A percentile compares a stretch with the other conserved stretches of the same genome.
Evolutionary conservation across 306 rosid genomes (phyloP).

Genomic region (Prunus fruticosa): DNA sequence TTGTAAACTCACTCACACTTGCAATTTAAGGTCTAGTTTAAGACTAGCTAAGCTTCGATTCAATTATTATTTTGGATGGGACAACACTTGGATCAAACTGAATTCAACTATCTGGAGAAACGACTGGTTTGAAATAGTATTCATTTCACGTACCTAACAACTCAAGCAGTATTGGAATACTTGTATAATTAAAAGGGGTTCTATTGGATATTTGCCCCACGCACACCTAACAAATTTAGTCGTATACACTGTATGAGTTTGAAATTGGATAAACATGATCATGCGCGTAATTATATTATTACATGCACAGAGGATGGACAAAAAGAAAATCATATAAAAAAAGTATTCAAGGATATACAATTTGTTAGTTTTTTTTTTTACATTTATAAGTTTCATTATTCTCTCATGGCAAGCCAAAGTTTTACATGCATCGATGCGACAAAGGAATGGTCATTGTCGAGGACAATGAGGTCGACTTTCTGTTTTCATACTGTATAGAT

Average conservation of each 20-base stretch:
- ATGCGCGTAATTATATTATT: neutral
- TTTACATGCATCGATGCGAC: conserved; percentile 28
- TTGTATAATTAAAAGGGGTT: neutral
- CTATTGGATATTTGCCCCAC: neutral
- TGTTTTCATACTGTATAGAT: neutral
- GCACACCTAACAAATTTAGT: neutral
- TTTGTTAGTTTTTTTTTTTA: neutral
- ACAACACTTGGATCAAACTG: neutral
- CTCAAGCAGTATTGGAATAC: neutral
- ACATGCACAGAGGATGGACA: neutral
- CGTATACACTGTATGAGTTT: neutral
- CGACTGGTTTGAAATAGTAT: too few relatives aligned
- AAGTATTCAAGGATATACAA: neutral
- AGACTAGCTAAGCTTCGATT: neutral
- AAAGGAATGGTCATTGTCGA: conserved; percentile 35
- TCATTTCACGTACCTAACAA: neutral
- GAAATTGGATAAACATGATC: neutral
- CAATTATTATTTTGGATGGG: neutral
- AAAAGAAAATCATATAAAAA: neutral
- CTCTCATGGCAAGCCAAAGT: conserved; percentile 11
- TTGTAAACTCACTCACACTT: neutral
- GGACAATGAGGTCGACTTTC: neutral
- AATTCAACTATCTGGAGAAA: too few relatives aligned
- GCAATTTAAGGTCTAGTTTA: neutral
- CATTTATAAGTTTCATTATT: neutral